phyloP scores from a whole-genome alignment of 495 filamentous ascomycete genomes.

The Hyaloscypha variabilis region DNA sequence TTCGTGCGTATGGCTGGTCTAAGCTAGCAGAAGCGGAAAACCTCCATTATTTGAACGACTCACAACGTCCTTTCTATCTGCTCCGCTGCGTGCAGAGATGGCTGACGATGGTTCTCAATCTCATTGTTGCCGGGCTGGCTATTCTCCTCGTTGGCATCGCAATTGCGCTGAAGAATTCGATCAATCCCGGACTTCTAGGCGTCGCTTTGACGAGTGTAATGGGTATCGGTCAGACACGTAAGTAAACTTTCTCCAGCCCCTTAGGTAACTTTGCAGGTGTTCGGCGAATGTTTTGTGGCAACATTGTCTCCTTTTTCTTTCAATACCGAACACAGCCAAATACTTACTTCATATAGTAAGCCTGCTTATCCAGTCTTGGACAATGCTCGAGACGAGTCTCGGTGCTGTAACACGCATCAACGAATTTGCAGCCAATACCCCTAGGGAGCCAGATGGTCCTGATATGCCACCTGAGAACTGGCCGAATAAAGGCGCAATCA shows the following conservation, averaged over 20 bases:
- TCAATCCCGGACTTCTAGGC: constrained; percentile 7
- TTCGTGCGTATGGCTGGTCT: constrained; percentile 46
- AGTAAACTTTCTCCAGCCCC: no score
- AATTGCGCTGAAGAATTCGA: constrained; percentile 25
- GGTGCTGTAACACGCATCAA: constrained; percentile 9
- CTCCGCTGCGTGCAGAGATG: constrained; percentile 48
- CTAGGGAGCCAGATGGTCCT: background rate
- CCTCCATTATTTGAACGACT: constrained; percentile 34
- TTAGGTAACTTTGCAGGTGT: no score
- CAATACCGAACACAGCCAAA: constrained; percentile 14
- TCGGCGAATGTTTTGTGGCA: no score
- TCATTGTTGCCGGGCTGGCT: constrained; percentile 42
- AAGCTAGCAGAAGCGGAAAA: constrained; percentile 18
- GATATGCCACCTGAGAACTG: background rate
- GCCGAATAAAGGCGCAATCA: constrained; percentile 11
- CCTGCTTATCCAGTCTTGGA: constrained; percentile 15
- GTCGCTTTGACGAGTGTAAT: constrained; percentile 7
- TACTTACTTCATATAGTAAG: constrained; percentile 4
- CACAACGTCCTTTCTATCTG: constrained; percentile 49
- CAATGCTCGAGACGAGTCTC: constrained; percentile 15
- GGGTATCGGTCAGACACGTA: constrained; percentile 75
- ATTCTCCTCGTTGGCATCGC: constrained; percentile 36
- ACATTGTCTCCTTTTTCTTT: constrained; percentile 40
- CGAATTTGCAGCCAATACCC: background rate
- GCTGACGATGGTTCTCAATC: constrained; percentile 42